Evolutionary conservation across 2,329 filamentous ascomycete species (phyloP).

Genomic region (Fusarium fujikuroi): DNA sequence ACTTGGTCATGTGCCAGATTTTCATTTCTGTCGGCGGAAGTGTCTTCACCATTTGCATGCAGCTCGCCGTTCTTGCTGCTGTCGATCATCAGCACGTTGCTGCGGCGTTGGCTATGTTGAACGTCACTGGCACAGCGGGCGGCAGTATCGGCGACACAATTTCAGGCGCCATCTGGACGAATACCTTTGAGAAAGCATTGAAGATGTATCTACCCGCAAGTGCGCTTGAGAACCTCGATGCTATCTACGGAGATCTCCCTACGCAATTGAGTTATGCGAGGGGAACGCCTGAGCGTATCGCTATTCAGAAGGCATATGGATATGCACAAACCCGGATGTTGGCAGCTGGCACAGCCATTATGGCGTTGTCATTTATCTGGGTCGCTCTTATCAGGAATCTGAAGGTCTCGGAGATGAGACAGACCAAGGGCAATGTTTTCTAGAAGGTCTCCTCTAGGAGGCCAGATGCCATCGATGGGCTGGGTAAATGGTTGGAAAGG

Average conservation of each 20-base stretch:
- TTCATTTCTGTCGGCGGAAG: conserved; percentile 63
- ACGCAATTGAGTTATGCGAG: conserved; percentile 7
- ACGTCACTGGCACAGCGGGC: conserved; percentile 56
- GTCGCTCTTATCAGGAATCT: conserved; percentile 35
- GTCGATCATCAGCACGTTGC: conserved; percentile 65
- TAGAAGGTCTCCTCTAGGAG: not conserved
- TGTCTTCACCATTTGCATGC: conserved; percentile 64
- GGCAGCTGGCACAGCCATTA: conserved; percentile 34
- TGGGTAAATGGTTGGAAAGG: not conserved
- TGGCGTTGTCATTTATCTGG: conserved; percentile 32
- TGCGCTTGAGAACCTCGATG: not conserved
- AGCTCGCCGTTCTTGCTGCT: conserved; percentile 67
- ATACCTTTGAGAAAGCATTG: conserved; percentile 47
- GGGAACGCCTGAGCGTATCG: conserved; percentile 1
- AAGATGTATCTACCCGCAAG: not conserved
- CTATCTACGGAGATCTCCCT: conserved; percentile 6
- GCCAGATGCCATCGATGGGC: not conserved
- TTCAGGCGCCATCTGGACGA: conserved; percentile 56
- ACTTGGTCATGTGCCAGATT: conserved; percentile 64
- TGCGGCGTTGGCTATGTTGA: conserved; percentile 57
- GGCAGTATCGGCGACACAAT: conserved; percentile 58
- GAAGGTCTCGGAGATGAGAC: conserved; percentile 33
- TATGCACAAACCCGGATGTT: conserved; percentile 33
- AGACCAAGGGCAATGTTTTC: conserved; percentile 32
- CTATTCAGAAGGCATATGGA: conserved; percentile 16